Evolutionary conservation across 2,329 filamentous ascomycete species (phyloP), one percentile per base, ranked within the genome.

Genomic region (Pseudocercospora pini-densiflorae): DNA sequence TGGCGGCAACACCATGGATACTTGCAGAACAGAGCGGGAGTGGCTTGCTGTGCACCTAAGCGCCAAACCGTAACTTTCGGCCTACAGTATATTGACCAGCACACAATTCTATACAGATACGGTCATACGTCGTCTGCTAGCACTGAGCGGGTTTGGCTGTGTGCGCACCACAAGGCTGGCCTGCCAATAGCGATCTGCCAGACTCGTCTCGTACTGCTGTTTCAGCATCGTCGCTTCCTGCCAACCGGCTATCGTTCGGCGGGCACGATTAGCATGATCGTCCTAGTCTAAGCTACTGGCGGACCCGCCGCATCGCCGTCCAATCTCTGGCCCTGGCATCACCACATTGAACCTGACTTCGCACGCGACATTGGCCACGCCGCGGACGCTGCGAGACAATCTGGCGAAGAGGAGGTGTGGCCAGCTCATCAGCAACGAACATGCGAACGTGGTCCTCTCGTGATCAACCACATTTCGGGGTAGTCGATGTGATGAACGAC

Each of bases 251-350:
- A 24, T 16, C 47, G 47, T 51, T 51, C 47, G 47, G 47, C 47
- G 47, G 8, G 23, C 47, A 23, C 21, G 47, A 51, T 51, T 24
- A 51, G 47, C 40, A 51, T 23, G 47, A 51, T 51, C 47, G 47
- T 23, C 47, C 1, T 24, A 24, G 47, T 51, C 45, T 49, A 49
- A 49, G 45, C 45, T 49, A 49, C n/a, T 49, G 45, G 45, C 45
- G 45, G 45, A 24, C 19, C 45, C 45, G n/a, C 45, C 45, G 45
- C 36, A 33, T 27, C 16, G 53, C 27, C n/a, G 27, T 55, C 53
- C 53, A 55, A 55, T 55, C 53, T 29, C 53, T 55, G 23, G 53
- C 53, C 53, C 53, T 33, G 53, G 24, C 53, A 55, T 55, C 53
- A 55, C 51, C 24, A 27, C 16, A 16, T 16, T 54, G 49, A 24